Base-by-base conservation (phyloP, 2,329 filamentous ascomycete species). In the Neopestalotiopsis sp. region DNA sequence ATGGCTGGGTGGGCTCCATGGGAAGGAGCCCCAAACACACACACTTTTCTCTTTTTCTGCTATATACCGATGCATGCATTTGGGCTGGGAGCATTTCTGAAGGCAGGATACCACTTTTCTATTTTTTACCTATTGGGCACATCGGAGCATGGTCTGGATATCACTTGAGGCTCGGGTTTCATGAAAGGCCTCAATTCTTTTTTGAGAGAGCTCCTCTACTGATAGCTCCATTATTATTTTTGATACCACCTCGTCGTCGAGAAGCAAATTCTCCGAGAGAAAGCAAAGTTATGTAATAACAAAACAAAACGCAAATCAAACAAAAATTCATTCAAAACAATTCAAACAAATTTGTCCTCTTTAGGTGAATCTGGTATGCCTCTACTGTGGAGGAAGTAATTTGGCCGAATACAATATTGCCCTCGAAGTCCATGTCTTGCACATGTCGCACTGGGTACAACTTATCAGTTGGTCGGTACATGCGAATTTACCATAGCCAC, bases 61-160 rank as follows among this genome's bases (percentile, higher is more conserved):
- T 70, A 74, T 75, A 77, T 77, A 78, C 76, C 75, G 75, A 74
- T 71, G 74, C 76, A 78, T 78, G 73, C 71, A 75, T 74, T 65
- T 69, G 70, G 72, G 66, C 67, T 69, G 67, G 34, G 69, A 72
- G 74, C 72, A 71, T 73, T 74, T 28, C 66, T 70, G 6, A 49
- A 66, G 59, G 59, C 30, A 34, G 68, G 68, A 67, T 67, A 66
- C 68, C 63, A 67, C 57, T 57, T 68, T 68, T 28, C 24, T 28
- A 67, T 68, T 56, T 69, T 69, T 66, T 68, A 65, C 66, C 30
- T 57, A 70, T 24, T 17, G 28, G 67, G 69, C 67, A 71, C 71
- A 72, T 70, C 70, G 72, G 72, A 61, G 71, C 59, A 30, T 60
- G 32, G 64, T 14, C 12, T 28, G 57, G 57, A 59, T 13, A 59